Conservation (phyloP, 257 asterid genomes). For the Forsythia suspensa region DNA sequence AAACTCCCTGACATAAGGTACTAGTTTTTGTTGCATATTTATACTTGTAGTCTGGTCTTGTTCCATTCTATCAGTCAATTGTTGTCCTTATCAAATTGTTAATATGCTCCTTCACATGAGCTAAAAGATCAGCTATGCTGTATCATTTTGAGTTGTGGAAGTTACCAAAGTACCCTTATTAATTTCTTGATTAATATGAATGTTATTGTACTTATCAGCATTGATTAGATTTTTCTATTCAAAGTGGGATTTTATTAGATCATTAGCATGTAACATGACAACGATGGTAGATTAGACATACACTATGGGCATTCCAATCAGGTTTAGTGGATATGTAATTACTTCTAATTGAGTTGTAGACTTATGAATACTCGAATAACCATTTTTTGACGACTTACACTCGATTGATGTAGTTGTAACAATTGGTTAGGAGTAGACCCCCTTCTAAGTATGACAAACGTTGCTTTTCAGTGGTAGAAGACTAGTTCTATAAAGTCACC, state of each 20-base stretch:
- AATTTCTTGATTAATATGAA: background rate
- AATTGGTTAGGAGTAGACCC: background rate
- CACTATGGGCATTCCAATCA: no score
- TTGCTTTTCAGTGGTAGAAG: no score
- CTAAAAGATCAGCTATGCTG: conserved; percentile 31
- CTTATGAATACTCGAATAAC: background rate
- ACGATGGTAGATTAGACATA: background rate
- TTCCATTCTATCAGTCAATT: conserved; percentile 37
- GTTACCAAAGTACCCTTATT: background rate
- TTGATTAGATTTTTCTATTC: background rate
- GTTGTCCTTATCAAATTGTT: conserved; percentile 51
- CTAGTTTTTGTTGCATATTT: conserved; percentile 46
- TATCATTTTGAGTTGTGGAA: background rate
- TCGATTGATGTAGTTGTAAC: no score
- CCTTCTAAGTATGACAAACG: background rate
- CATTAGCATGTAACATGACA: background rate
- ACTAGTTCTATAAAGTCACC: background rate
- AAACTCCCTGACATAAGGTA: conserved; percentile 55
- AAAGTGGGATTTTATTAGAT: background rate
- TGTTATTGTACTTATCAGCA: background rate
- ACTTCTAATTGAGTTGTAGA: background rate
- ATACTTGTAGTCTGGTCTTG: conserved; percentile 38
- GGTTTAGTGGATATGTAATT: no score
- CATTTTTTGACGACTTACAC: no score
- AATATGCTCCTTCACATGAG: conserved; percentile 25